These are phyloP conservation scores for Linnemannia elongata DNA, from an alignment of 192 early-diverging fungal genomes.

Conservation along the genomic window DNA sequence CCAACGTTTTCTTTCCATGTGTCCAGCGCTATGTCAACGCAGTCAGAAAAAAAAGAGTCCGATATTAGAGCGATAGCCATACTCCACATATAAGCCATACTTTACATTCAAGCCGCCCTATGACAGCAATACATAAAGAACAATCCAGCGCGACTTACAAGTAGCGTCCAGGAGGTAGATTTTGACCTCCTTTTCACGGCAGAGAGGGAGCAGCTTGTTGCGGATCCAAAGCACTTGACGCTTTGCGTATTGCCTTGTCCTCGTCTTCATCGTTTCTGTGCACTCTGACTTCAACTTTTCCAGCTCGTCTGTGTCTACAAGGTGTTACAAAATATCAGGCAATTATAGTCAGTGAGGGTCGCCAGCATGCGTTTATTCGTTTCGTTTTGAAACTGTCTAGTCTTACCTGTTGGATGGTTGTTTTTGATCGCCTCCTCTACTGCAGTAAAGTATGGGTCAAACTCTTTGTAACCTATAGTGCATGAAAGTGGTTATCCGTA, in stretches of 20 bases:
- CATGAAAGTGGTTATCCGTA: neutral
- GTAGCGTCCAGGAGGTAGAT: slow-evolving; percentile 81
- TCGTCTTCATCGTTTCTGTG: slow-evolving; percentile 86
- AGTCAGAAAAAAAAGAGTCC: neutral
- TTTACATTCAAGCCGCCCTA: neutral
- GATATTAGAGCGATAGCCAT: too few relatives aligned
- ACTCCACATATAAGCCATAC: neutral
- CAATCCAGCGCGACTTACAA: slow-evolving; percentile 40
- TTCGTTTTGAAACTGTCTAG: neutral
- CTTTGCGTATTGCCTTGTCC: slow-evolving; percentile 91
- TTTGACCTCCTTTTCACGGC: slow-evolving; percentile 49
- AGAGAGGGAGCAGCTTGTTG: slow-evolving; percentile 77
- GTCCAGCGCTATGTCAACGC: slow-evolving; percentile 55
- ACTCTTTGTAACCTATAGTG: slow-evolving; percentile 89
- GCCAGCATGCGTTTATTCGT: neutral
- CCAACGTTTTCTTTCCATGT: slow-evolving; percentile 70
- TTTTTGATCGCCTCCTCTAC: slow-evolving; percentile 44
- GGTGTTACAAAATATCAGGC: neutral
- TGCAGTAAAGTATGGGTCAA: slow-evolving; percentile 76
- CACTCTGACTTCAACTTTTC: slow-evolving; percentile 65
- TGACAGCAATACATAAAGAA: too few relatives aligned
- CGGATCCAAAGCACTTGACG: slow-evolving; percentile 86
- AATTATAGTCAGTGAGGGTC: neutral
- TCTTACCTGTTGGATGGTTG: slow-evolving; percentile 30
- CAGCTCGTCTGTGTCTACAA: slow-evolving; percentile 36